Percentiles rank a stretch among this genome's conserved stretches.
Evolutionary conservation across 139 green algal genomes (phyloP).

Genomic region (Chlamydomonas sp.): DNA sequence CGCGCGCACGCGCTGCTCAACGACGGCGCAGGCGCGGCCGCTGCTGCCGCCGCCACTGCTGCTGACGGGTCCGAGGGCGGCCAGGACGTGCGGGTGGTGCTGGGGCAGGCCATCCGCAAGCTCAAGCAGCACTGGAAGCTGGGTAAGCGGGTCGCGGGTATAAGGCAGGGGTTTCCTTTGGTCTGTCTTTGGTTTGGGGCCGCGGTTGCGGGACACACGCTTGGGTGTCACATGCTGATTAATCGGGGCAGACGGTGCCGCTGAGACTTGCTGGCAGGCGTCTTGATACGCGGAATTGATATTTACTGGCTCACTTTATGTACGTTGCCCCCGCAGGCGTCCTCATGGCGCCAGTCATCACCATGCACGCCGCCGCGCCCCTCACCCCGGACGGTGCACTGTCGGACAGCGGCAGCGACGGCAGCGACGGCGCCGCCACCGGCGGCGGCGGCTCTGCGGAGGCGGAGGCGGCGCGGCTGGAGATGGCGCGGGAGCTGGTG

Average conservation of each 20-base stretch:
- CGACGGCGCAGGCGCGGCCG: neutral
- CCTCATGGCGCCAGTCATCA: slow-evolving; percentile 55
- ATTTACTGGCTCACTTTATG: neutral
- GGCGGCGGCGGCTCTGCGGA: neutral
- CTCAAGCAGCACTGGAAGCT: slow-evolving; percentile 74
- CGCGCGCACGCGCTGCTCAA: slow-evolving; percentile 42
- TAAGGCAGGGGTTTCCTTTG: neutral
- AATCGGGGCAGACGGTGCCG: neutral
- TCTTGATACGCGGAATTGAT: neutral
- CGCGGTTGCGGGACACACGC: neutral
- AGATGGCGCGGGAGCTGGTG: slow-evolving; percentile 52
- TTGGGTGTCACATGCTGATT: neutral
- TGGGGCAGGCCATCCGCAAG: slow-evolving; percentile 67
- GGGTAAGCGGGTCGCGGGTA: slow-evolving; percentile 10
- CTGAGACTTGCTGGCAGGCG: neutral
- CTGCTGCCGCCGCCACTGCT: neutral
- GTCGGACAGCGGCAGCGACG: neutral
- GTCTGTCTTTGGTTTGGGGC: neutral
- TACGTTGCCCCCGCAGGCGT: slow-evolving; percentile 29
- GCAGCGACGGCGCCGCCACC: neutral
- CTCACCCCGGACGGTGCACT: neutral
- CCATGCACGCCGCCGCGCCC: slow-evolving; percentile 41
- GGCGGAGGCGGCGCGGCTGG: slow-evolving; percentile 11
- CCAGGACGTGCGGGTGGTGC: slow-evolving; percentile 51
- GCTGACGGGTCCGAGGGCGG: neutral